Percentiles rank a stretch among this genome's conserved stretches.
Evolutionary conservation across 2,329 filamentous ascomycete species (phyloP).

Genomic region (Botryotinia globosa): DNA sequence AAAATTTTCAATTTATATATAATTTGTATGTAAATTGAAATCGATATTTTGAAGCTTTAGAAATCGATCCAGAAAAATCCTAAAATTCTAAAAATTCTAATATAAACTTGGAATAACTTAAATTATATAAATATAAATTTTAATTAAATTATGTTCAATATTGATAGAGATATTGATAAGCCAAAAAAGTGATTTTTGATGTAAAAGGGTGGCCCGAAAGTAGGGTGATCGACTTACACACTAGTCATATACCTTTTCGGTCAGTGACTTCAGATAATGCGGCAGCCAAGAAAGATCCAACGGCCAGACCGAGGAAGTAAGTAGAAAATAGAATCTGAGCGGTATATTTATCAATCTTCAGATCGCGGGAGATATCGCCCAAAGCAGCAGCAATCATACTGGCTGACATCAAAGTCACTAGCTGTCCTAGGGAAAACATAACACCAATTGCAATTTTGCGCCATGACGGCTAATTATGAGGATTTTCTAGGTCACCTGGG

Average conservation of each 20-base stretch:
- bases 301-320: not conserved
- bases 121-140: no score
- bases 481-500: not conserved
- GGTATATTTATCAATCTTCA: not conserved
- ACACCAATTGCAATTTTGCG: not conserved
- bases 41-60: no score
- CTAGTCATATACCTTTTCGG: not conserved
- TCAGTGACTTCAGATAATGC: not conserved
- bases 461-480: not conserved
- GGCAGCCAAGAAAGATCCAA: not conserved
- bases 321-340: not conserved
- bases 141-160: no score
- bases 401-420: not conserved
- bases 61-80: no score
- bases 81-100: no score
- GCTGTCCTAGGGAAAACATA: not conserved
- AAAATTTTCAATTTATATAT: no score
- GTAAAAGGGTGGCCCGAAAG: no score
- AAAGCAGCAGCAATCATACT: not conserved
- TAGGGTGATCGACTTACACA: no score
- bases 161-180: no score
- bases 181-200: no score
- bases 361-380: not conserved
- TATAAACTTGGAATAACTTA: no score
- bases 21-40: no score